Evolutionary conservation across 257 asterid genomes (phyloP), one percentile per base, ranked within the genome.

Genomic region (Coffea canephora): DNA sequence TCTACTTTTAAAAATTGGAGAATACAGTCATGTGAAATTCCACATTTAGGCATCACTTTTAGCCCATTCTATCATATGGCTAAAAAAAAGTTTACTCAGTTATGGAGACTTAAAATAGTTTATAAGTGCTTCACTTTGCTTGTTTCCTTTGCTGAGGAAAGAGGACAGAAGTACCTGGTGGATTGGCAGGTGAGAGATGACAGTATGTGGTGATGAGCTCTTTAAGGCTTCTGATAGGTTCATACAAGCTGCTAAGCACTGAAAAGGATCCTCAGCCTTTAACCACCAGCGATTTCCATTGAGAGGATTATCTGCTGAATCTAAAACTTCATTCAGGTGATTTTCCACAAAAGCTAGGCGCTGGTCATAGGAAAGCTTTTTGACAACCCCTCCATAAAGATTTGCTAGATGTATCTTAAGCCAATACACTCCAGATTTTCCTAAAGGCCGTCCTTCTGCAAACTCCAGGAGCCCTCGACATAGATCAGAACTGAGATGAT

Each of bases 391-490:
- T 78, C 93, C 99, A 84, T 84, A 92, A 75, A 95, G 94, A 89
- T 87, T 95, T 75, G 98, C 99, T 83, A 95, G 85, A 88, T 95
- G 99, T 83, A 95, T 82, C 84, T 95, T 91, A 78, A 95, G 86
- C 99, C 99, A 95, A 78, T 74, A 87, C 73, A 95, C 82, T 66
- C 99, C 99, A 76, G 95, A 91, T 81, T 88, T 90, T 59, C 97
- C 98, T 78, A 95, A 82, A 15, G 94, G 97, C 73, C 91, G 88
- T 68, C 99, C 99, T 84, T 95, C 99, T 77, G 98, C 90, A 88
- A 95, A 95, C 85, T 95, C 99, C 75, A 95, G 97, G 87, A 92
- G 86, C 72, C 98, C 99, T 85, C 99, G 89, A 84, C 99, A 95
- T 31, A 93, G 90, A 92, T 95, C 99, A 69, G 97, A 93, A 85